Percentiles rank a stretch among this genome's conserved stretches.
These are phyloP conservation scores for Candida caryicola DNA, from an alignment of 805 yeast genomes.

Conservation along the genomic window DNA sequence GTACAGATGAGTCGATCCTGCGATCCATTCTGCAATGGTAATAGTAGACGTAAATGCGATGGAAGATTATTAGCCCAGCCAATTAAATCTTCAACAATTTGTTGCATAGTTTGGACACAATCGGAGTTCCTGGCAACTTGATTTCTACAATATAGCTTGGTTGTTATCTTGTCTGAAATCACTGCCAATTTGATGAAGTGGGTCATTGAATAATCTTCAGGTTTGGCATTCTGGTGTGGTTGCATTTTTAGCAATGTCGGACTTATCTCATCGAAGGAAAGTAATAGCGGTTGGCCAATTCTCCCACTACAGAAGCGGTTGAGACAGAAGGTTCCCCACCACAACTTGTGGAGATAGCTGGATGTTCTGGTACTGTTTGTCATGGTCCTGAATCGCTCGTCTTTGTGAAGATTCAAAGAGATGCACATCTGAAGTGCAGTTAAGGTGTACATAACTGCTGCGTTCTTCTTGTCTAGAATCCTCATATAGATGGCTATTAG, in stretches of 20 bases:
- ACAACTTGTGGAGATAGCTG: slow-evolving; percentile 10
- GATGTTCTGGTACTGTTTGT: slow-evolving; percentile 6
- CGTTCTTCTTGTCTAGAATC: slow-evolving; percentile 25
- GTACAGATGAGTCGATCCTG: slow-evolving; percentile 20
- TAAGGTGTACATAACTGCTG: slow-evolving; percentile 21
- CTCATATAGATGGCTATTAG: slow-evolving; percentile 22
- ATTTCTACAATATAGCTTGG: slow-evolving; percentile 19
- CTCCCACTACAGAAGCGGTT: slow-evolving; percentile 24
- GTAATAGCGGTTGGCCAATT: slow-evolving; percentile 24
- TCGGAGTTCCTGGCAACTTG: slow-evolving; percentile 14
- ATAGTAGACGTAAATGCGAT: slow-evolving; percentile 13
- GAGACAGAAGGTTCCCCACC: slow-evolving; percentile 27
- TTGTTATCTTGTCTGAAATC: slow-evolving; percentile 22
- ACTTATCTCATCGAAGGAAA: slow-evolving; percentile 19
- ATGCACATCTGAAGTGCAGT: slow-evolving; percentile 27
- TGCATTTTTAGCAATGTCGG: not conserved
- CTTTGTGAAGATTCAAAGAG: slow-evolving; percentile 24
- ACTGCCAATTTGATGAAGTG: slow-evolving; percentile 23
- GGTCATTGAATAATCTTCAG: slow-evolving; percentile 13
- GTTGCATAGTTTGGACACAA: slow-evolving; percentile 14
- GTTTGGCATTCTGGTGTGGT: slow-evolving; percentile 3
- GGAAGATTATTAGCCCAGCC: slow-evolving; percentile 25
- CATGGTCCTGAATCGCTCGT: slow-evolving; percentile 8
- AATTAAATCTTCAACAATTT: slow-evolving; percentile 15
- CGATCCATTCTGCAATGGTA: slow-evolving; percentile 10